phyloP scores from a whole-genome alignment of 2,329 filamentous ascomycete genomes.

The Akanthomyces dipterigenus region DNA sequence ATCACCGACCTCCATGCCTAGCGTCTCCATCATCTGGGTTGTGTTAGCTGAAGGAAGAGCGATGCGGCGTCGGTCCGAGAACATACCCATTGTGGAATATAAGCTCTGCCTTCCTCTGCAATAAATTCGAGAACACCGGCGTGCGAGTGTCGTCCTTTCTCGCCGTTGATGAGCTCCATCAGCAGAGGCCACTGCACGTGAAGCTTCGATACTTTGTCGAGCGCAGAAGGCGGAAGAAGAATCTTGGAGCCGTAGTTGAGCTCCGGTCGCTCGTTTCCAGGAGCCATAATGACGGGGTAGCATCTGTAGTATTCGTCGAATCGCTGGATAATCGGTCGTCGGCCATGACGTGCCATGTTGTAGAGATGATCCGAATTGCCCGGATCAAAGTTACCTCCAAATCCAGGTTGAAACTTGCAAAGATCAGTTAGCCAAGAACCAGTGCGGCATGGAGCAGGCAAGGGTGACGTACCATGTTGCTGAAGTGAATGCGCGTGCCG shows the following conservation, averaged over 20 bases:
- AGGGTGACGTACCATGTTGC: constrained; percentile 2
- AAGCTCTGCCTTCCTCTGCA: constrained; percentile 92
- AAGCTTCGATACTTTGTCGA: constrained; percentile 92
- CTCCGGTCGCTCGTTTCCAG: constrained; percentile 78
- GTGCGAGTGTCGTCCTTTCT: constrained; percentile 73
- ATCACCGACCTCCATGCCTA: constrained; percentile 84
- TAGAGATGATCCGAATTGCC: constrained; percentile 42
- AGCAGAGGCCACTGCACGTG: constrained; percentile 97
- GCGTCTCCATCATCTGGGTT: constrained; percentile 81
- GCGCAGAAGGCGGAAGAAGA: constrained; percentile 88
- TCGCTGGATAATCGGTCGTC: constrained; percentile 55
- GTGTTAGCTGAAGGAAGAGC: constrained; percentile 12
- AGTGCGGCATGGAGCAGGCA: neutral
- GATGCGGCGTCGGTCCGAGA: neutral
- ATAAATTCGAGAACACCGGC: constrained; percentile 96
- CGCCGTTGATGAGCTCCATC: constrained; percentile 90
- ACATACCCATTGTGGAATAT: constrained; percentile 87
- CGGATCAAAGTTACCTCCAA: constrained; percentile 38
- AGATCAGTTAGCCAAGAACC: neutral
- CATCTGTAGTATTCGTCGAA: constrained; percentile 99
- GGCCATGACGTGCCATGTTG: constrained; percentile 39
- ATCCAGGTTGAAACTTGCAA: constrained; percentile 30
- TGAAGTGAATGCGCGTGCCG: neutral
- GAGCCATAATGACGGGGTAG: constrained; percentile 92
- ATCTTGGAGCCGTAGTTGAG: constrained; percentile 98